A percentile compares a stretch with the other conserved stretches of the same genome.
Evolutionary conservation across 176 grass and related monocot species (phyloP).

Genomic region (Carex pumila): DNA sequence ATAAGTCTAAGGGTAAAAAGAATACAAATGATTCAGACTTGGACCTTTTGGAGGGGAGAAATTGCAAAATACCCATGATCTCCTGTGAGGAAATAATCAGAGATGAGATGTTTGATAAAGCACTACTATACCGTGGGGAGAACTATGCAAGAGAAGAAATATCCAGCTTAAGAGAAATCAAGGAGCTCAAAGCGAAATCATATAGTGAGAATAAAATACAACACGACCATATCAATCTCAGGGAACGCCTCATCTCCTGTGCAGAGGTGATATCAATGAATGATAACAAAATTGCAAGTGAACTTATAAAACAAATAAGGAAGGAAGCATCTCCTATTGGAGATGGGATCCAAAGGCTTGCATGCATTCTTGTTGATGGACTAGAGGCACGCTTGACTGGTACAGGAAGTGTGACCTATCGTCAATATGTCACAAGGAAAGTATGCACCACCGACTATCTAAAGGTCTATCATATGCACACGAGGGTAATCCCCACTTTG

Average conservation of each 20-base stretch:
- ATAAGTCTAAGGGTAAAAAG: not conserved
- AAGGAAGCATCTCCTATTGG: conserved; percentile 36
- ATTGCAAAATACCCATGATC: conserved; percentile 30
- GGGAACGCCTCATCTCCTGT: conserved; percentile 35
- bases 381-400: conserved; percentile 62
- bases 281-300: conserved; percentile 17
- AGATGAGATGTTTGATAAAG: conserved; percentile 42
- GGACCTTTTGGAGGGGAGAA: conserved; percentile 27
- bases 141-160: not conserved
- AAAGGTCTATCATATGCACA: conserved; percentile 26
- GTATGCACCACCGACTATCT: conserved; percentile 27
- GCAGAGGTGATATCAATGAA: conserved; percentile 32
- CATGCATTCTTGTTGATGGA: conserved; percentile 35
- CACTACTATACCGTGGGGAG: conserved; percentile 25
- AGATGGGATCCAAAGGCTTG: conserved; percentile 43
- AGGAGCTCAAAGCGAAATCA: not conserved
- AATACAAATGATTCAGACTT: conserved; percentile 19
- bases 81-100: conserved; percentile 23
- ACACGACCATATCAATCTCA: conserved; percentile 26
- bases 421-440: conserved; percentile 14
- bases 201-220: conserved; percentile 21
- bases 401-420: conserved; percentile 26
- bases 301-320: conserved; percentile 45
- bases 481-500: conserved; percentile 28
- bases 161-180: conserved; percentile 31